Base-by-base conservation (phyloP, 2,329 filamentous ascomycete species). In the Drechslerella coelobrocha region DNA sequence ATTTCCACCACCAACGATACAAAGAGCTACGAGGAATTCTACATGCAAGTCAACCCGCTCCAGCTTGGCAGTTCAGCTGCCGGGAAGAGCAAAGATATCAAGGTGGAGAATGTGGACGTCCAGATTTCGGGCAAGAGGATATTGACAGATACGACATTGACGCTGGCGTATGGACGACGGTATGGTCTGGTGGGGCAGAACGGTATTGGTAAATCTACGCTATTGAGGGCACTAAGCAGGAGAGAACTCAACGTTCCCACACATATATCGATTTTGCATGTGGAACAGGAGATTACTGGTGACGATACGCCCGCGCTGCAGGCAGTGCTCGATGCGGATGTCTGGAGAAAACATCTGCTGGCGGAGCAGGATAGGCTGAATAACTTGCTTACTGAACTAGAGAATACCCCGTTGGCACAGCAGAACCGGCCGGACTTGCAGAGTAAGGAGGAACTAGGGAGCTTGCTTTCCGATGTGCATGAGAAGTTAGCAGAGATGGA, bases 151-250 rank as follows among this genome's bases (percentile, higher is more conserved):
- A 96, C 93, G 51, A 91, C 87, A 57, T 82, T 99, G 68, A 97
- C 92, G 1, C 83, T 99, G 73, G 89, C 94, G 0, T 97, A 96
- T 79, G 92, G 93, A 57, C 88, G 92, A 78, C 88, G 94, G 74
- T 99, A 99, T 80, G 94, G 94, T 86, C 83, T 99, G 74, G 94
- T 99, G 75, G 94, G 94, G 84, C 90, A 97, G 84, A 99, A 99
- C 85, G 94, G 94, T 91, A 93, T 99, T 74, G 94, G 90, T 84
- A 93, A 94, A 85, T 91, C 91, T 78, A 99, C 94, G n/a, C 83
- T 99, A 73, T 84, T 99, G 72, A 86, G 94, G 75, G 94, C 94
- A 14, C 83, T 99, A 74, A 95, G 92, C 77, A 88, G 91, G 77
- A 87, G 94, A 89, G 94, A 99, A 78, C 85, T 99, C 68, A 86